Evolutionary conservation across 305 asterid genomes (phyloP).

Genomic region (Solanum hybrid): DNA sequence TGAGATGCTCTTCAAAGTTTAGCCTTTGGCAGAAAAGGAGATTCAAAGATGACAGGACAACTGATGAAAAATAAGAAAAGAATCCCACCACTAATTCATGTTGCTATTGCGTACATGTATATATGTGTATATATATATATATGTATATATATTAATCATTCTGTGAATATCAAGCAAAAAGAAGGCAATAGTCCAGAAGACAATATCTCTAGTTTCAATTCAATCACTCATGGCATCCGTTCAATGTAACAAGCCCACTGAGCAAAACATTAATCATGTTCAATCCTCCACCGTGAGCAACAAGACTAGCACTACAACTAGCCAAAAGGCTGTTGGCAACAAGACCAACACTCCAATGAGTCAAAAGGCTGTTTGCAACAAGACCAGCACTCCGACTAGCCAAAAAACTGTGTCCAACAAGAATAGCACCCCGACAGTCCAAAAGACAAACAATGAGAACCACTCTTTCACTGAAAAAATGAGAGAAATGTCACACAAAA

Average conservation of each 20-base stretch:
- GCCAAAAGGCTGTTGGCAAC: background rate
- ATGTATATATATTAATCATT: background rate
- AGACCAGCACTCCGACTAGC: background rate
- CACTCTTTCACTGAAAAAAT: background rate
- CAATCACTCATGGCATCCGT: constrained; percentile 1
- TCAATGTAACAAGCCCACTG: constrained; percentile 1
- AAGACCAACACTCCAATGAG: background rate
- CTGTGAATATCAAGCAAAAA: background rate
- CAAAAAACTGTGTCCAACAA: background rate
- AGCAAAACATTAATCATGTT: background rate
- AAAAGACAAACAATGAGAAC: constrained; percentile 4
- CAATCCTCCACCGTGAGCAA: background rate
- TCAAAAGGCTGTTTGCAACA: background rate
- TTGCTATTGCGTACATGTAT: background rate
- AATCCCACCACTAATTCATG: background rate
- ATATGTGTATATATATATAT: background rate
- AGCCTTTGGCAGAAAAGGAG: constrained; percentile 4
- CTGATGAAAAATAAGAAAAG: background rate
- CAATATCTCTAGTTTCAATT: background rate
- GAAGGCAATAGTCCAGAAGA: background rate
- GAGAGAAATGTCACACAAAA: constrained; percentile 9
- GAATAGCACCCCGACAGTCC: background rate
- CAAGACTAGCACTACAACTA: background rate
- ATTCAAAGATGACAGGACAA: constrained; percentile 1
- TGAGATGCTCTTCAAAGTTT: constrained; percentile 10